phyloP scores from a whole-genome alignment of 1,284 basidiomycete genomes.

The Ceratobasidium sp. region DNA sequence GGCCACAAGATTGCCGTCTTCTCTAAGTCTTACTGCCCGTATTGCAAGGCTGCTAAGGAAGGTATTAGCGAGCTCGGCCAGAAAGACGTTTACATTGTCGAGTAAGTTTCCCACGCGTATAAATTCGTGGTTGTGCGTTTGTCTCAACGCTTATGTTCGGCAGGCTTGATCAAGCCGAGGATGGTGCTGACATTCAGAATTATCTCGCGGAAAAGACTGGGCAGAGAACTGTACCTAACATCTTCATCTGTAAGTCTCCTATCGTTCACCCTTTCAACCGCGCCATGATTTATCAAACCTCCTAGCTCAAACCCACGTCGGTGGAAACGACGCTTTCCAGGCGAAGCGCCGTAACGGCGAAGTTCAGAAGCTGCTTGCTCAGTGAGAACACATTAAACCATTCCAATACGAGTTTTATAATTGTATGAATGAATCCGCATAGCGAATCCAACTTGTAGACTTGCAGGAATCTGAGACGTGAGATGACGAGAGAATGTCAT shows the following conservation, averaged over 20 bases:
- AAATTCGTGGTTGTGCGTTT: constrained; percentile 57
- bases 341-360: constrained; percentile 57
- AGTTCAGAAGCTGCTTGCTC: constrained; percentile 56
- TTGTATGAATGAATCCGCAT: not conserved
- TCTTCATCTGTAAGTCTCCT: constrained; percentile 80
- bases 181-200: constrained; percentile 71
- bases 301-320: constrained; percentile 70
- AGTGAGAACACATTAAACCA: not conserved
- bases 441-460: constrained; percentile 27
- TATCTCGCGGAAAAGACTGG: constrained; percentile 71
- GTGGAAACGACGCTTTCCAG: constrained; percentile 64
- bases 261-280: too few species aligned
- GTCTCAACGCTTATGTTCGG: too few species aligned
- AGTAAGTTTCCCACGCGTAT: constrained; percentile 71
- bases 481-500: not conserved
- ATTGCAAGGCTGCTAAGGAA: constrained; percentile 70
- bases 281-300: too few species aligned
- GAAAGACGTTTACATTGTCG: constrained; percentile 64
- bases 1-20: constrained; percentile 75
- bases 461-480: not conserved
- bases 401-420: not conserved
- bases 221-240: constrained; percentile 75
- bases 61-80: constrained; percentile 60
- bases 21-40: constrained; percentile 76
- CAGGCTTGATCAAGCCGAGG: constrained; percentile 64